Percentiles rank a stretch among this genome's conserved stretches.
Conservation (phyloP, 2,329 filamentous ascomycete genomes). For the Pestalotiopsis sp. region DNA sequence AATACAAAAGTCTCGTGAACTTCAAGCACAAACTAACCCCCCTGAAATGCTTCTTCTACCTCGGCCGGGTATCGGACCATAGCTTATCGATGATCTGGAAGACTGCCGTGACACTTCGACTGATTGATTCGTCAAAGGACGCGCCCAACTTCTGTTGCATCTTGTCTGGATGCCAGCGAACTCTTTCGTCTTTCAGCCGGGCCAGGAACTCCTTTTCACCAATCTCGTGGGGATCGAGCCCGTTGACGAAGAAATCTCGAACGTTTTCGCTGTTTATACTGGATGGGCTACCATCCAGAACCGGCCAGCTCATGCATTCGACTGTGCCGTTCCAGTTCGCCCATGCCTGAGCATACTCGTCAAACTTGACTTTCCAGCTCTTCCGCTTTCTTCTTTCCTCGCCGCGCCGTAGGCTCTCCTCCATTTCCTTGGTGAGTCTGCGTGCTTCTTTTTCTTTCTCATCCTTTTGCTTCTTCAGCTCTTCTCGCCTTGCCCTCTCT, state of each 20-base stretch:
- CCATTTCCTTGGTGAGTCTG: constrained; percentile 65
- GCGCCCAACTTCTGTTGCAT: constrained; percentile 86
- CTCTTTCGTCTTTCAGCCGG: constrained; percentile 78
- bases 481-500: constrained; percentile 67
- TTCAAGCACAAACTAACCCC: background rate
- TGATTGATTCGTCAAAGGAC: constrained; percentile 69
- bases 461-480: constrained; percentile 48
- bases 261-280: constrained; percentile 27
- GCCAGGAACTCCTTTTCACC: constrained; percentile 50
- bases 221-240: constrained; percentile 45
- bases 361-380: constrained; percentile 64
- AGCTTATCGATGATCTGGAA: constrained; percentile 89
- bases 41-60: constrained; percentile 14
- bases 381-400: constrained; percentile 62
- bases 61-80: constrained; percentile 66
- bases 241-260: constrained; percentile 63
- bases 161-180: constrained; percentile 98
- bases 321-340: constrained; percentile 48
- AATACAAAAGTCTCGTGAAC: background rate
- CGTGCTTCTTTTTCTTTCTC: constrained; percentile 39
- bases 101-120: constrained; percentile 82
- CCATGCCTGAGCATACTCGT: constrained; percentile 69
- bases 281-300: constrained; percentile 58
- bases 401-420: constrained; percentile 68
- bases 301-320: constrained; percentile 69